Percentiles rank a stretch among this genome's conserved stretches.
These are phyloP conservation scores for Hypoxylon subgilvum DNA, from an alignment of 495 filamentous ascomycete genomes.

Conservation along the genomic window DNA sequence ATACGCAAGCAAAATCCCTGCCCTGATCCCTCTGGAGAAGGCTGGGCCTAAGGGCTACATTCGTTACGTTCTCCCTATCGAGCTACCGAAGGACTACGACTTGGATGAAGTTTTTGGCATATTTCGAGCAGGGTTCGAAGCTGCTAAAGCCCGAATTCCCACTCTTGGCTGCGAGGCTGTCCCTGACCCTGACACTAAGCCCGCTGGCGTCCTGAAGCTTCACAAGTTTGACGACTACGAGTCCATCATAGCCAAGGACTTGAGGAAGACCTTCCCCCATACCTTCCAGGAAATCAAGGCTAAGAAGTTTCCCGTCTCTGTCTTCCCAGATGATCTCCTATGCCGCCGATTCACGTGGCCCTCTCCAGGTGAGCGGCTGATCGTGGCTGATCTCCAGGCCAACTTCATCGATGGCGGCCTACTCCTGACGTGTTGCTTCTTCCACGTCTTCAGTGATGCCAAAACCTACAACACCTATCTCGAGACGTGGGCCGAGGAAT, in stretches of 20 bases:
- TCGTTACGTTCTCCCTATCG: conserved; percentile 44
- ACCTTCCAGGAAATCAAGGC: conserved; percentile 44
- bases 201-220: conserved; percentile 42
- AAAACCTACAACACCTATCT: conserved; percentile 42
- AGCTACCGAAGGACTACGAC: conserved; percentile 27
- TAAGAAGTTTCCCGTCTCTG: conserved; percentile 40
- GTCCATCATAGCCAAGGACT: conserved; percentile 41
- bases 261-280: conserved; percentile 37
- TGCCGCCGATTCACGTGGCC: conserved; percentile 45
- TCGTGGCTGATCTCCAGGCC: conserved; percentile 43
- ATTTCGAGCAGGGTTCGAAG: conserved; percentile 40
- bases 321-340: conserved; percentile 42
- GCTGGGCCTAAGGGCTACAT: conserved; percentile 48
- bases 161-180: conserved; percentile 43
- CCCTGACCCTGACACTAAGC: conserved; percentile 36
- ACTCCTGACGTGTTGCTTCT: conserved; percentile 35
- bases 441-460: conserved; percentile 47
- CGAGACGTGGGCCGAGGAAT: conserved; percentile 48
- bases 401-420: conserved; percentile 45
- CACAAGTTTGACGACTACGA: conserved; percentile 27
- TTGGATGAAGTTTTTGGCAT: conserved; percentile 35
- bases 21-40: conserved; percentile 43
- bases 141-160: conserved; percentile 36
- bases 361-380: conserved; percentile 37
- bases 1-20: conserved; percentile 22